These are phyloP conservation scores for Globisporangium nodosum DNA, from an alignment of 352 stramenopile genomes.

Conservation along the genomic window DNA sequence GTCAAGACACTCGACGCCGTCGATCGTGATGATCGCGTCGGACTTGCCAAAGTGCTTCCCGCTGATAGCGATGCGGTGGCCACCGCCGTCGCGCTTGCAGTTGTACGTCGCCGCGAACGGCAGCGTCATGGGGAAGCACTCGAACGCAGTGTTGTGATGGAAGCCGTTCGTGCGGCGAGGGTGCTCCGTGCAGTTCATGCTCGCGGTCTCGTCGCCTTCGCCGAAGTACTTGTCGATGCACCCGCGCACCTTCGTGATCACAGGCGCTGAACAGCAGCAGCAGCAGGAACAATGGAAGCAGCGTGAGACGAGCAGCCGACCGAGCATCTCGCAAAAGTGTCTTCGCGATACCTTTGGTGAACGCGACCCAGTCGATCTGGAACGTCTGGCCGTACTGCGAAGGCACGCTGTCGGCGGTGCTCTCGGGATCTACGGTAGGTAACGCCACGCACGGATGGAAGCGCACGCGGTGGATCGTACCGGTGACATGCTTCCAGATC, in stretches of 20 bases:
- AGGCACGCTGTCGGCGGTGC: constrained; percentile 5
- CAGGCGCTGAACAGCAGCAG: constrained; percentile 23
- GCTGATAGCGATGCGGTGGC: constrained; percentile 49
- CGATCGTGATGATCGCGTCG: constrained; percentile 67
- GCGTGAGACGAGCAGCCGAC: background rate
- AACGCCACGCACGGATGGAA: constrained; percentile 46
- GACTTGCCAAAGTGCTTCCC: constrained; percentile 70
- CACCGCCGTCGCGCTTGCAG: constrained; percentile 48
- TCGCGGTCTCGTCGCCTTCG: constrained; percentile 6
- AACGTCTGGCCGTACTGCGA: constrained; percentile 42
- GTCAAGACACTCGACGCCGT: constrained; percentile 60
- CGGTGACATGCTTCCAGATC: constrained; percentile 53
- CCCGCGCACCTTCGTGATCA: constrained; percentile 68
- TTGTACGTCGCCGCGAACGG: constrained; percentile 71
- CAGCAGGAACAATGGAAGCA: background rate
- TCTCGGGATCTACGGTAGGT: constrained; percentile 6
- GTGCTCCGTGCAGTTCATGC: constrained; percentile 45
- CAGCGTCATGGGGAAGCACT: constrained; percentile 39
- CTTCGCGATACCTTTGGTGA: constrained; percentile 38
- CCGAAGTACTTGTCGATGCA: constrained; percentile 76
- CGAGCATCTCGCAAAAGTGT: background rate
- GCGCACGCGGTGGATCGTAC: constrained; percentile 51
- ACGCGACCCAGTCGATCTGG: constrained; percentile 64
- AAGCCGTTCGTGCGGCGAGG: constrained; percentile 39
- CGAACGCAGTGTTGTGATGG: constrained; percentile 30